These are phyloP conservation scores for Puccinellia tenuiflora DNA, from an alignment of 176 grass and related monocot species.

Conservation along the genomic window DNA sequence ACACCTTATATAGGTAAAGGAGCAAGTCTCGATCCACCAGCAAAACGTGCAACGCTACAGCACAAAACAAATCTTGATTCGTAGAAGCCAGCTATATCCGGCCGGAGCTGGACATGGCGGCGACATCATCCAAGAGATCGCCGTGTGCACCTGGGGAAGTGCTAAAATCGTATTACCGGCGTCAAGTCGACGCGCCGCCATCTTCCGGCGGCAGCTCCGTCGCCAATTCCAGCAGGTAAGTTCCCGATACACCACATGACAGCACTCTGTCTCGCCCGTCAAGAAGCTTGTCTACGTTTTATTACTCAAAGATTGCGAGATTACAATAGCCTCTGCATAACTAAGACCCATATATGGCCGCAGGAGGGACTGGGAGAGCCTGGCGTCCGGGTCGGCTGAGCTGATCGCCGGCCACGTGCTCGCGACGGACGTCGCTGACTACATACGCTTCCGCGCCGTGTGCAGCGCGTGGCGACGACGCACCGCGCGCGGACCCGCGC, in stretches of 20 bases:
- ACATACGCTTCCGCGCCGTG: not conserved
- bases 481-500: not conserved
- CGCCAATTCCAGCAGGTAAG: not conserved
- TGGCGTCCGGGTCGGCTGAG: not conserved
- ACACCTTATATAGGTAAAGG: too few relatives aligned
- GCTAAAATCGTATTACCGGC: not conserved
- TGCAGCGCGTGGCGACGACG: not conserved
- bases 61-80: too few relatives aligned
- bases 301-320: too few relatives aligned
- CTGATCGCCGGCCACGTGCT: not conserved
- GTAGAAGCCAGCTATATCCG: too few relatives aligned
- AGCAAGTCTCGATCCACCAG: too few relatives aligned
- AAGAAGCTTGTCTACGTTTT: not conserved
- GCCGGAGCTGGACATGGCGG: too few relatives aligned
- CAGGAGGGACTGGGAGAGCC: not conserved
- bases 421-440: not conserved
- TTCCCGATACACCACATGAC: not conserved
- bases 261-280: not conserved
- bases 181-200: not conserved
- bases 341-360: not conserved
- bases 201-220: not conserved
- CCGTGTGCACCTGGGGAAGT: not conserved
- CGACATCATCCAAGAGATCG: not conserved
- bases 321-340: too few relatives aligned
- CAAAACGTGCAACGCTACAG: too few relatives aligned